Evolutionary conservation across 495 filamentous ascomycete genomes (phyloP).

Genomic region (Friedmanniomyces endolithicus): DNA sequence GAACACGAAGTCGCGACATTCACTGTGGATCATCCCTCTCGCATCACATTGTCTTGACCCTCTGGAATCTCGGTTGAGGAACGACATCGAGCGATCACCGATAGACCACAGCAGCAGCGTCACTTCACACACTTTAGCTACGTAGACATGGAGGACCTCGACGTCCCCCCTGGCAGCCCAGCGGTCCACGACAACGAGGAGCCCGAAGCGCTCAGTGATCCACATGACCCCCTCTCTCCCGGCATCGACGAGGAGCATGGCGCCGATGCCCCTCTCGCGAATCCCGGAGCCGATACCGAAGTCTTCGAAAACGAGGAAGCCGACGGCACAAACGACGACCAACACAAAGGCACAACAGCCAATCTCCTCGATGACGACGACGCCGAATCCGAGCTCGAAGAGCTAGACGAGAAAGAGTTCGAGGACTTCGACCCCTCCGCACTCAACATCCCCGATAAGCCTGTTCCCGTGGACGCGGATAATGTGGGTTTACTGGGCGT

Average conservation of each 20-base stretch:
- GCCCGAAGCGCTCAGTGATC: slow-evolving; percentile 35
- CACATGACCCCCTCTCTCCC: slow-evolving; percentile 30
- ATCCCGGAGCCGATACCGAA: slow-evolving; percentile 32
- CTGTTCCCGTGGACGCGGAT: slow-evolving; percentile 75
- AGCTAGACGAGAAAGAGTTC: slow-evolving; percentile 74
- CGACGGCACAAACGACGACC: slow-evolving; percentile 20
- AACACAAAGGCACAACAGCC: slow-evolving; percentile 37
- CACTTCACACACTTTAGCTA: background rate
- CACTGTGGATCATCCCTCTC: no score
- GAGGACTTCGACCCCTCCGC: slow-evolving; percentile 75
- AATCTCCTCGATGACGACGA: slow-evolving; percentile 36
- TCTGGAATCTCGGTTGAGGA: background rate
- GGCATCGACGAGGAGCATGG: slow-evolving; percentile 36
- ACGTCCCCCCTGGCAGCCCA: slow-evolving; percentile 15
- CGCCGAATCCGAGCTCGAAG: slow-evolving; percentile 57
- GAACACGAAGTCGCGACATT: no score
- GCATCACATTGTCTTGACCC: no score
- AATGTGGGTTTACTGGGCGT: slow-evolving; percentile 58
- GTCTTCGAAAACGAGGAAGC: slow-evolving; percentile 31
- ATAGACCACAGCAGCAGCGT: background rate
- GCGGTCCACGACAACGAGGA: slow-evolving; percentile 14
- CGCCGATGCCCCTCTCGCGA: slow-evolving; percentile 26
- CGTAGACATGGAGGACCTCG: slow-evolving; percentile 22
- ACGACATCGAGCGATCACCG: background rate
- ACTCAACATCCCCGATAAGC: slow-evolving; percentile 62